Evolutionary conservation across 2,329 filamentous ascomycete genomes (phyloP), one percentile per base, ranked within the genome.

Genomic region (Trichocomaceae sp.): DNA sequence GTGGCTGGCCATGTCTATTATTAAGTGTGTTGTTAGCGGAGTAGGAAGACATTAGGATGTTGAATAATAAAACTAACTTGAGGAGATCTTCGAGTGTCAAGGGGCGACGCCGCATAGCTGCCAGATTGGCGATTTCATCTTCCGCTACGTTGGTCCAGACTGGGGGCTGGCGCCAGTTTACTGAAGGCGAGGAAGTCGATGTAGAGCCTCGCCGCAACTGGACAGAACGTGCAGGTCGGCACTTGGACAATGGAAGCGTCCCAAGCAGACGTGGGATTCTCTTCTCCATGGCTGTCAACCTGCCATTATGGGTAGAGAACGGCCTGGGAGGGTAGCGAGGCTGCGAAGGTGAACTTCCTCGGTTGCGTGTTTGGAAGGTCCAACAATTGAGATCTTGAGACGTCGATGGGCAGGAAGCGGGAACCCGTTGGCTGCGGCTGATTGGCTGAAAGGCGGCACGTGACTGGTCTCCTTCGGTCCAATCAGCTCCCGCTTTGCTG

Each of bases 71-170:
- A 26, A 58, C 77, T 62, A 78, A 95, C 87, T 86, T 92, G 63
- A 96, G 87, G 5, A 99, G 79, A 67, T 97, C 93, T 56, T 86
- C 85, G 33, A 99, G 81, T 23, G 89, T 93, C 65, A 97, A 76
- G 10, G 86, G 83, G 66, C 95, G 88, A 51, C 95, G 81, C 35
- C 86, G 84, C 66, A 87, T 84, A 55, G 84, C 83, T 31, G 91
- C 89, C 47, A 97, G 81, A 42, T 82, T 82, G 46, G 85, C 82
- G 60, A 97, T 88, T 67, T 93, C 87, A 60, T 87, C 83, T 67
- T 92, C 87, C 39, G 81, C 80, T 17, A 83, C 79, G 46, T 75
- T 75, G n/a, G 75, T 69, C 22, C 73, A 73, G 52, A 73, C 74
- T 44, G 73, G 73, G 15, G 75, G 75, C 60, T 74, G 69, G 9